Evolutionary conservation across 2,329 filamentous ascomycete species (phyloP), one percentile per base, ranked within the genome.

Genomic region (Epichloe glyceriae): DNA sequence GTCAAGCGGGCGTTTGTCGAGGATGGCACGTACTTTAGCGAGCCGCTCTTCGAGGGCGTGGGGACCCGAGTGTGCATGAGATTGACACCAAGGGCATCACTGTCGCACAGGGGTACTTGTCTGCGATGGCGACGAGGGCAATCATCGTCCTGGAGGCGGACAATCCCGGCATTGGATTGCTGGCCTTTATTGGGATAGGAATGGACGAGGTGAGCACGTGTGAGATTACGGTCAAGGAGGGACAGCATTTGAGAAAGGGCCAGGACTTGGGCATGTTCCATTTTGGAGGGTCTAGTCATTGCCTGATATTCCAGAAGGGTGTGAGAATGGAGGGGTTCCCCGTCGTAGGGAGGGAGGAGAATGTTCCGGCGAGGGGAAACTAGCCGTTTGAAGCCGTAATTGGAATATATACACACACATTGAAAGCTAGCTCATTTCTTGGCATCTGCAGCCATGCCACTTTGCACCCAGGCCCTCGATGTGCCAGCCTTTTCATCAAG

Each of bases 191-290:
- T 12, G 80, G 77, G 1, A 75, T 89, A 3, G 86, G 85, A 1
- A 88, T 89, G 85, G 82, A 80, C 41, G 85, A 90, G 65, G 85
- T 88, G 12, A 83, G 77, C 52, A 82, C 82, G 0, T 88, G 84
- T 59, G 83, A 88, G 48, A 80, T 86, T 46, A 84, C 79, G 0
- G 82, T 86, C 11, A 73, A 73, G 57, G 76, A 82, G 60, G 84
- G 83, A 0, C 74, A 88, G 61, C 72, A 74, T 49, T 61, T 89
- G 15, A 70, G 71, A 49, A 88, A 88, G 70, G 86, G 86, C 1
- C 77, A 88, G 4, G 69, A 88, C 67, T 71, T 82, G 39, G 85
- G 85, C 41, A 88, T 87, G 83, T 89, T 89, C 65, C 85, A 89
- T 61, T 88, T 83, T 61, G 85, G 85, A n/a, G 85, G 86, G 0